A percentile compares a stretch with the other conserved stretches of the same genome.
These are phyloP conservation scores for Aspergillus uvarum DNA, from an alignment of 2,329 filamentous ascomycete species.

Conservation along the genomic window DNA sequence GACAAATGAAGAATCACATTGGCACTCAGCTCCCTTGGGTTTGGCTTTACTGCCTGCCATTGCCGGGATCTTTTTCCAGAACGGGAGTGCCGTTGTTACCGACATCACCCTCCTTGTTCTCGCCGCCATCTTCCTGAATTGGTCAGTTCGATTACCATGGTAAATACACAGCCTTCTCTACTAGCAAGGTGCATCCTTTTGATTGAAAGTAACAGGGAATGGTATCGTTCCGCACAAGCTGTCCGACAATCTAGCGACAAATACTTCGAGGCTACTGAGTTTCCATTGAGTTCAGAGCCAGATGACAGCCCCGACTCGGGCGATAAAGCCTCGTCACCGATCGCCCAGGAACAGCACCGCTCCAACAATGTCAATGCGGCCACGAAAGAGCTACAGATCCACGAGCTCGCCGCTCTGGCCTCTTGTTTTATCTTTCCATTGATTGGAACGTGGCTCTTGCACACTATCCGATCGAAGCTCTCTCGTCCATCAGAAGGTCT, in stretches of 20 bases:
- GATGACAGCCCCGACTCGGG: constrained; percentile 20
- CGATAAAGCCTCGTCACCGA: constrained; percentile 4
- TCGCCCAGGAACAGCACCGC: constrained; percentile 2
- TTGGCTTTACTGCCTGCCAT: constrained; percentile 83
- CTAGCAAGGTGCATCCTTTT: neutral
- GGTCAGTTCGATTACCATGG: constrained; percentile 90
- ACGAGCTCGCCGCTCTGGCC: constrained; percentile 72
- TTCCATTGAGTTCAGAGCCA: constrained; percentile 27
- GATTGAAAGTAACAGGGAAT: constrained; percentile 53
- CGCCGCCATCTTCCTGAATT: constrained; percentile 84
- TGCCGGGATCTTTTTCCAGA: constrained; percentile 79
- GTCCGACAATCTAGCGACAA: constrained; percentile 50
- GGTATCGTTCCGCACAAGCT: constrained; percentile 71
- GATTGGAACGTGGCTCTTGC: constrained; percentile 78
- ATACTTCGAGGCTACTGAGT: constrained; percentile 21
- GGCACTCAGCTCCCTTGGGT: constrained; percentile 77
- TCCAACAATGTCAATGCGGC: constrained; percentile 37
- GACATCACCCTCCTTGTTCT: constrained; percentile 79
- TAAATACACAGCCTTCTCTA: constrained; percentile 44
- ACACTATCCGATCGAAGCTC: constrained; percentile 75
- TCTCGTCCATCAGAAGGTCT: constrained; percentile 81
- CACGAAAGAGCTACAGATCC: constrained; percentile 64
- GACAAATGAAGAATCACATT: constrained; percentile 62
- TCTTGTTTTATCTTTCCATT: constrained; percentile 79
- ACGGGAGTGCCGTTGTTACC: constrained; percentile 79